Evolutionary conservation across 805 yeast genomes (phyloP).

Genomic region (Brettanomyces sp.): DNA sequence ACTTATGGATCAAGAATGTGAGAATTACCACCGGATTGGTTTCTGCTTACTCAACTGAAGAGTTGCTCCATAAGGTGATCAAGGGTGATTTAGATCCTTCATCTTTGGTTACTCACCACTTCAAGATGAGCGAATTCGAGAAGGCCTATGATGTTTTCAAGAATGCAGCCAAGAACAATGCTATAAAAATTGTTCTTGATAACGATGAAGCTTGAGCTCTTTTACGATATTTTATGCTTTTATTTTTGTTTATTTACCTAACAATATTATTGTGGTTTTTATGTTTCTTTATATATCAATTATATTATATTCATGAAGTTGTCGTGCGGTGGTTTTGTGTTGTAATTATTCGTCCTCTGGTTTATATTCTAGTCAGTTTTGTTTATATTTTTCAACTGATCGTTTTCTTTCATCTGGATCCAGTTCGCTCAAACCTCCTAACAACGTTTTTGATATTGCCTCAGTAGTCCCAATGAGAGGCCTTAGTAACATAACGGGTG

Average conservation of each 20-base stretch:
- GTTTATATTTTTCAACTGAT: conserved; percentile 59
- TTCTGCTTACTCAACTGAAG: conserved; percentile 34
- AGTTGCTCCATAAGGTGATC: conserved; percentile 27
- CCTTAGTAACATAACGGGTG: conserved; percentile 72
- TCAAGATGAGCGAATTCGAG: conserved; percentile 43
- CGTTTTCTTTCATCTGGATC: conserved; percentile 55
- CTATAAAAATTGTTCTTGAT: conserved; percentile 38
- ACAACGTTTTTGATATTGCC: conserved; percentile 70
- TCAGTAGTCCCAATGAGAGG: conserved; percentile 92
- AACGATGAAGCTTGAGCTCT: conserved; percentile 5
- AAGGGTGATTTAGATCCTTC: conserved; percentile 35
- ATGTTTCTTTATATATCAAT: no score
- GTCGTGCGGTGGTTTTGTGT: no score
- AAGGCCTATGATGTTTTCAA: conserved; percentile 53
- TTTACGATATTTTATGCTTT: no score
- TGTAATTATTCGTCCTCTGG: background rate
- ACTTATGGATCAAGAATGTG: conserved; percentile 37
- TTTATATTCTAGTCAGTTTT: conserved; percentile 1
- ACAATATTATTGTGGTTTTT: background rate
- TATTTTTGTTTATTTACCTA: background rate
- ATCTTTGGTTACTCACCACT: conserved; percentile 50
- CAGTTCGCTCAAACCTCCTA: conserved; percentile 76
- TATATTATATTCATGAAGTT: no score
- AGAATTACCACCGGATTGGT: conserved; percentile 41
- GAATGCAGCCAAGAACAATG: conserved; percentile 43